Percentiles rank a stretch among this genome's conserved stretches.
These are phyloP conservation scores for Carex littledalei DNA, from an alignment of 176 grass and related monocot species.

Conservation along the genomic window DNA sequence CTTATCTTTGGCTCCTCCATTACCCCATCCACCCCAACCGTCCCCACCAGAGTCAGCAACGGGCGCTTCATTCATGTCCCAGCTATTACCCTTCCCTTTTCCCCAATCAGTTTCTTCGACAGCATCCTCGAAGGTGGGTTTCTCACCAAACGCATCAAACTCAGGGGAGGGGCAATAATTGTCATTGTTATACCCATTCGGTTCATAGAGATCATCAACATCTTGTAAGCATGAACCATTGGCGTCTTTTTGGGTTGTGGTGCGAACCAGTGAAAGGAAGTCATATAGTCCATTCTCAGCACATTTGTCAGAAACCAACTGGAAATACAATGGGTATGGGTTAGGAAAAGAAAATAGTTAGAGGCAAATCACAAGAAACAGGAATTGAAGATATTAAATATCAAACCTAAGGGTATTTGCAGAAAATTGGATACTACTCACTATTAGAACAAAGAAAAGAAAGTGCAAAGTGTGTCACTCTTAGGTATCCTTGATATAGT, in stretches of 20 bases:
- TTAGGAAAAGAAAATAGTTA: not conserved
- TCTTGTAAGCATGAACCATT: constrained; percentile 52
- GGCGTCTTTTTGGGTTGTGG: constrained; percentile 42
- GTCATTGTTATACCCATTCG: constrained; percentile 25
- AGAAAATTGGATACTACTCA: not conserved
- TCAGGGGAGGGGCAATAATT: constrained; percentile 73
- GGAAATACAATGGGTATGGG: constrained; percentile 10
- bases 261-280: constrained; percentile 71
- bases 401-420: not conserved
- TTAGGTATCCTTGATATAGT: constrained; percentile 16
- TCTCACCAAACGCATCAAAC: constrained; percentile 40
- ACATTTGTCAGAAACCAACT: constrained; percentile 61
- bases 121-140: constrained; percentile 68
- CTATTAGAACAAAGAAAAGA: constrained; percentile 8
- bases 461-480: not conserved
- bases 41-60: constrained; percentile 32
- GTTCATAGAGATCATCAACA: constrained; percentile 66
- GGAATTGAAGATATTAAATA: not conserved
- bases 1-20: constrained; percentile 23
- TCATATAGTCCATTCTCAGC: constrained; percentile 77
- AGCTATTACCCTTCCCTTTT: constrained; percentile 18
- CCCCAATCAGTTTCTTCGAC: constrained; percentile 37
- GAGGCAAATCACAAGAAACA: not conserved
- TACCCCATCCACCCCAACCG: constrained; percentile 60
- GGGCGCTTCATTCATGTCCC: constrained; percentile 43